Evolutionary conservation across 148 eudicot genomes (phyloP).

Genomic region (Oxyria digyna): DNA sequence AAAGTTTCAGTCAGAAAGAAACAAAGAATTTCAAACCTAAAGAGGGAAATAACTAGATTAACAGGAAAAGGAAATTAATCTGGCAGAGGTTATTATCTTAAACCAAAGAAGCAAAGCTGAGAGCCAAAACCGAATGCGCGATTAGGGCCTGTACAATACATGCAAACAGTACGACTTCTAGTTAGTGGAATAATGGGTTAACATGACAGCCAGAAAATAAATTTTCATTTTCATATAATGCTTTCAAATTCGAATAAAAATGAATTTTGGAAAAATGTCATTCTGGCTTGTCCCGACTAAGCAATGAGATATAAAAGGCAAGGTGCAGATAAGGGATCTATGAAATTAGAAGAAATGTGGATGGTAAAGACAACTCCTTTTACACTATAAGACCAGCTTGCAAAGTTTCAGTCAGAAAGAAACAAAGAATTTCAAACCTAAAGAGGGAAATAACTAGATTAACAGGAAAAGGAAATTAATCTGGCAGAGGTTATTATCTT

Average conservation of each 20-base stretch:
- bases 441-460: neutral
- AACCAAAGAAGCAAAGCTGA: no score
- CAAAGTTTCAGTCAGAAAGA: neutral
- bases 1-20: neutral
- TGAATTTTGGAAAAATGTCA: no score
- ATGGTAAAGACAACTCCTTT: neutral
- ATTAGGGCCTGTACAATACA: conserved; percentile 52
- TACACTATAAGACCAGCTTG: neutral
- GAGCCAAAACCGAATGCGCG: conserved; percentile 98
- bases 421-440: no score
- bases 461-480: neutral
- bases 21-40: no score
- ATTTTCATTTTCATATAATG: no score
- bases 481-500: no score
- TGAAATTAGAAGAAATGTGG: neutral
- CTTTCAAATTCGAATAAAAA: no score
- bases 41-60: neutral
- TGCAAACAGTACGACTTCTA: neutral
- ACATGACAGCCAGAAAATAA: neutral
- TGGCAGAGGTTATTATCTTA: no score
- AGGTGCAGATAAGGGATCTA: neutral
- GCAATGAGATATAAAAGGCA: neutral
- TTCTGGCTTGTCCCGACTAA: neutral
- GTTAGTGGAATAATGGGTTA: neutral
- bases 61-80: neutral